These are phyloP conservation scores for Neoarthrinium moseri DNA, from an alignment of 2,329 filamentous ascomycete species.

Conservation along the genomic window DNA sequence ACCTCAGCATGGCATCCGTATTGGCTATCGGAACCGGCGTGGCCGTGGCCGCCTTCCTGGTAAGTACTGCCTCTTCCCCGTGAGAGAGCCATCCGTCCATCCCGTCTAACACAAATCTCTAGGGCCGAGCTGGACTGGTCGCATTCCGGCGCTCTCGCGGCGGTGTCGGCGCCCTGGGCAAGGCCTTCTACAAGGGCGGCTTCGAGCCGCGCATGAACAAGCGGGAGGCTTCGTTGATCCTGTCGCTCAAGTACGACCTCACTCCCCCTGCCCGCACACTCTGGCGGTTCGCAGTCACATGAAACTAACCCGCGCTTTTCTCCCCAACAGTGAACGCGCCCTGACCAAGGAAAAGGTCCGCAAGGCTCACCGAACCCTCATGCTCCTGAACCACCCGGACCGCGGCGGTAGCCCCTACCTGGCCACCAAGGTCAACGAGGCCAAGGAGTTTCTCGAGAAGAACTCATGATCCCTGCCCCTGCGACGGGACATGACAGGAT, in stretches of 20 bases:
- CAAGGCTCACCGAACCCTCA: slow-evolving; percentile 91
- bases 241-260: slow-evolving; percentile 76
- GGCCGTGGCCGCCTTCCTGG: slow-evolving; percentile 51
- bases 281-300: too few relatives aligned
- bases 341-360: slow-evolving; percentile 91
- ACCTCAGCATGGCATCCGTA: slow-evolving; percentile 53
- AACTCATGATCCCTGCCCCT: slow-evolving; percentile 23
- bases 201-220: slow-evolving; percentile 95
- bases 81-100: too few relatives aligned
- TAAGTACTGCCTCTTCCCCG: slow-evolving; percentile 25
- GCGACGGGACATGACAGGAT: not conserved
- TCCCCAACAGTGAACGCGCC: slow-evolving; percentile 68
- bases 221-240: slow-evolving; percentile 85
- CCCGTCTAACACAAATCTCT: too few relatives aligned
- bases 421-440: slow-evolving; percentile 97
- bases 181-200: slow-evolving; percentile 97
- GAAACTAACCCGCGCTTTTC: not conserved
- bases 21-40: slow-evolving; percentile 47
- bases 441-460: slow-evolving; percentile 94
- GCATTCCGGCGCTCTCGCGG: slow-evolving; percentile 81
- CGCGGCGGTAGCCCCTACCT: slow-evolving; percentile 94
- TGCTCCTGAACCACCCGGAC: slow-evolving; percentile 98
- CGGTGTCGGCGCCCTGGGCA: slow-evolving; percentile 76
- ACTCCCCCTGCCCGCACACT: not conserved
- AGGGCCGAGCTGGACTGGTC: slow-evolving; percentile 92